Evolutionary conservation across 352 stramenopile genomes (phyloP).

Genomic region (Pythium rhizo-oryzae): DNA sequence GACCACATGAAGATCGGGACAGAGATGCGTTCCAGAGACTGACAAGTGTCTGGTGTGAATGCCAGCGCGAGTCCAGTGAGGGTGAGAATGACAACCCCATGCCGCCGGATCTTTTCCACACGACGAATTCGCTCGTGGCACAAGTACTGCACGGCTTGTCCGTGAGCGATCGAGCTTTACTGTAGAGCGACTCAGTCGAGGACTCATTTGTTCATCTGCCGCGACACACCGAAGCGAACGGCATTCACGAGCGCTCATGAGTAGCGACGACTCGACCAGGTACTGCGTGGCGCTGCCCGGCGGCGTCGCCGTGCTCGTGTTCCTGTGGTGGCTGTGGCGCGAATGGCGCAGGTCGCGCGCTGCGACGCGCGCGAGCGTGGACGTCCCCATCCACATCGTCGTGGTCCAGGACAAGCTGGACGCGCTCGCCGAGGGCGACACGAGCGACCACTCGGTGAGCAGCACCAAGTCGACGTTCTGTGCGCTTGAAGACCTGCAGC

Average conservation of each 20-base stretch:
- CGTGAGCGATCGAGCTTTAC: too few relatives aligned
- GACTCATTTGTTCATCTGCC: neutral
- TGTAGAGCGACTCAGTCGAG: neutral
- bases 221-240: neutral
- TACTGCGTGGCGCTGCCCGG: slow-evolving; percentile 23
- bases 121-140: neutral
- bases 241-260: neutral
- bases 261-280: neutral
- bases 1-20: neutral
- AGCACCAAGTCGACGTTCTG: neutral
- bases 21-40: neutral
- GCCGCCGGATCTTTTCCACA: neutral
- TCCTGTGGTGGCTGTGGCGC: slow-evolving; percentile 20
- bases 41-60: neutral
- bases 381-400: slow-evolving; percentile 11
- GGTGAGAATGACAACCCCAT: neutral
- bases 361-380: neutral
- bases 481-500: neutral
- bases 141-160: too few relatives aligned
- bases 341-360: slow-evolving; percentile 6
- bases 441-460: neutral
- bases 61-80: neutral
- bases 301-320: slow-evolving; percentile 22
- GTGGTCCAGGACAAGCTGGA: slow-evolving; percentile 20
- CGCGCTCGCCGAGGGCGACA: too few relatives aligned